Evolutionary conservation across 208 protist genomes (phyloP), one percentile per base, ranked within the genome.

Genomic region (Crithidia acanthocephali): DNA sequence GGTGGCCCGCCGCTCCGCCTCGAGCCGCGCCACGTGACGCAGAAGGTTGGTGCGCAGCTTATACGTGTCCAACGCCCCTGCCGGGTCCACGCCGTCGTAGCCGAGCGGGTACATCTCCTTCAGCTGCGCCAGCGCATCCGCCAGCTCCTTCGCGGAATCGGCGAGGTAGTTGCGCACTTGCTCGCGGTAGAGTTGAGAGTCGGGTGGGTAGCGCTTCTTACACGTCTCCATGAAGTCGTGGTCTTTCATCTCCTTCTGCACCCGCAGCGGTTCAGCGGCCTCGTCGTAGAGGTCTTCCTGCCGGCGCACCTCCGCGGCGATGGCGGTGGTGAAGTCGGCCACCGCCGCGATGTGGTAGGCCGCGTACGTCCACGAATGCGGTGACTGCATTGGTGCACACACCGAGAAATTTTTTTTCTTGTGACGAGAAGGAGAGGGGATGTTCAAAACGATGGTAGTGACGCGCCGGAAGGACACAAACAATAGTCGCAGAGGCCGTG

Each of bases 231-330:
- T 28, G 40, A 35, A 58, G 0, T 37, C 15, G 13, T 22, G 4
- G 37, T 69, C 51, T 0, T 23, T 33, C 45, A 40, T 15, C 10
- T 56, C 47, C n/a, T 44, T 53, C 15, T 66, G 45, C 20, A 56
- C 60, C 2, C 60, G 60, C 42, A 66, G 45, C 32, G 45, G 18
- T 47, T 66, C 37, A 0, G 48, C 35, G 0, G 33, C 23, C 25
- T 48, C 65, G 32, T 78, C 72, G 60, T 63, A 74, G 27, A 65
- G 59, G 60, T 88, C 73, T 50, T 88, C 75, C 50, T 93, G 84
- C 4, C 74, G 64, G 1, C 68, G 64, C n/a, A 85, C 64, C 40
- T 76, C 76, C 20, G 47, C 63, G 9, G 58, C 57, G 11, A 85
- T 25, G 48, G 53, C 45, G 11, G 28, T 44, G n/a, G 64, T 69